A percentile compares a stretch with the other conserved stretches of the same genome.
These are phyloP conservation scores for Trichosporon asahii DNA, from an alignment of 1,284 basidiomycete genomes.

Conservation along the genomic window DNA sequence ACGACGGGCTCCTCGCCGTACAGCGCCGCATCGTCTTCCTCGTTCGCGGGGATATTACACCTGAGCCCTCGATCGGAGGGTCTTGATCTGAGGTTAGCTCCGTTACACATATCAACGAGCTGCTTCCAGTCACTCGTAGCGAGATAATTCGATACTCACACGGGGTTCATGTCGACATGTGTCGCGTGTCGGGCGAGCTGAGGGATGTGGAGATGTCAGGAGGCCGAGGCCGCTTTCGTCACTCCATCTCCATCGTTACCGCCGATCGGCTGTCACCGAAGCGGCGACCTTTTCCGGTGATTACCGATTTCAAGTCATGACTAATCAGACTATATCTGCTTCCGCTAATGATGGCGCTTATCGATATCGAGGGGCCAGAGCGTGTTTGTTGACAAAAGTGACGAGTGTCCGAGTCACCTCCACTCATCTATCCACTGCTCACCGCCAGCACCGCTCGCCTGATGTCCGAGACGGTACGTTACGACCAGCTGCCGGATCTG, in stretches of 20 bases:
- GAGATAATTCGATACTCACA: too few relatives aligned
- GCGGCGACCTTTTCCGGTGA: background rate
- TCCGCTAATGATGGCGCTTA: background rate
- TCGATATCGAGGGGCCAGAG: background rate
- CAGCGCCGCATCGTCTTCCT: conserved; percentile 24
- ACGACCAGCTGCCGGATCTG: conserved; percentile 33
- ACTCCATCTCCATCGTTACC: background rate
- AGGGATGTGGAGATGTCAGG: background rate
- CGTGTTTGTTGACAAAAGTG: background rate
- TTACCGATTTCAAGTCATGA: background rate
- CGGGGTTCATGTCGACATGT: conserved; percentile 14
- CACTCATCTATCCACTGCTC: too few relatives aligned
- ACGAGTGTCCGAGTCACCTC: background rate
- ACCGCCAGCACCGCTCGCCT: background rate
- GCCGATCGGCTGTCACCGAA: conserved; percentile 6
- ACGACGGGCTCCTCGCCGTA: conserved; percentile 28
- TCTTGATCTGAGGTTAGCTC: conserved; percentile 25
- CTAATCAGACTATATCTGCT: background rate
- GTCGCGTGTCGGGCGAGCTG: background rate
- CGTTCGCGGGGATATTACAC: conserved; percentile 21
- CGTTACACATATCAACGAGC: too few relatives aligned
- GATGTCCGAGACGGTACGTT: background rate
- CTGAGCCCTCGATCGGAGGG: conserved; percentile 23
- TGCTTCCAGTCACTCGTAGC: too few relatives aligned
- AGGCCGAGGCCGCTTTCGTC: background rate